Evolutionary conservation across 140 eudicot genomes (phyloP).

Genomic region (Oenanthe javanica): DNA sequence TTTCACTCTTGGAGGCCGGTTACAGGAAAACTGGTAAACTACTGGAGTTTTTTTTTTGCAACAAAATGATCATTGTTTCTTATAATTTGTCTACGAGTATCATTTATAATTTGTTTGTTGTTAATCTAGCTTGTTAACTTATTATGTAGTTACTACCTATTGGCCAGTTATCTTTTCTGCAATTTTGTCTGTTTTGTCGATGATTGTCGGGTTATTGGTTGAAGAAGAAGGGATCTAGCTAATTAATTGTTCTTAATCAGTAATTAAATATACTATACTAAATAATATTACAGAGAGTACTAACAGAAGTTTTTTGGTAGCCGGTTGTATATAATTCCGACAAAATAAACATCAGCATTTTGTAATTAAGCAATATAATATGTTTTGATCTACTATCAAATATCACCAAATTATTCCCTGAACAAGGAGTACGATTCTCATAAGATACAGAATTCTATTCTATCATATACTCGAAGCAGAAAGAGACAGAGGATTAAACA

Average conservation of each 20-base stretch:
- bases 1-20: too few relatives aligned
- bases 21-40: too few relatives aligned
- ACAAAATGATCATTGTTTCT: too few relatives aligned
- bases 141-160: not conserved
- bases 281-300: too few relatives aligned
- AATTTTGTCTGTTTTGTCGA: not conserved
- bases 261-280: too few relatives aligned
- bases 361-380: too few relatives aligned
- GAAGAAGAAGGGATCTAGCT: not conserved
- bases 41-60: too few relatives aligned
- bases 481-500: not conserved
- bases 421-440: not conserved
- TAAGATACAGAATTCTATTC: not conserved
- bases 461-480: not conserved
- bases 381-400: too few relatives aligned
- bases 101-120: not conserved
- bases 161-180: not conserved
- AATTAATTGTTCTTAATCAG: not conserved
- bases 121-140: not conserved
- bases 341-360: too few relatives aligned
- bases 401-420: not conserved
- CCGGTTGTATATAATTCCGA: too few relatives aligned
- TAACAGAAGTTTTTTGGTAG: too few relatives aligned
- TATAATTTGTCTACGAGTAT: not conserved
- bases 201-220: not conserved